A percentile compares a stretch with the other conserved stretches of the same genome.
Evolutionary conservation across 257 asterid genomes (phyloP).

Genomic region (Solanum lycopersicoides): DNA sequence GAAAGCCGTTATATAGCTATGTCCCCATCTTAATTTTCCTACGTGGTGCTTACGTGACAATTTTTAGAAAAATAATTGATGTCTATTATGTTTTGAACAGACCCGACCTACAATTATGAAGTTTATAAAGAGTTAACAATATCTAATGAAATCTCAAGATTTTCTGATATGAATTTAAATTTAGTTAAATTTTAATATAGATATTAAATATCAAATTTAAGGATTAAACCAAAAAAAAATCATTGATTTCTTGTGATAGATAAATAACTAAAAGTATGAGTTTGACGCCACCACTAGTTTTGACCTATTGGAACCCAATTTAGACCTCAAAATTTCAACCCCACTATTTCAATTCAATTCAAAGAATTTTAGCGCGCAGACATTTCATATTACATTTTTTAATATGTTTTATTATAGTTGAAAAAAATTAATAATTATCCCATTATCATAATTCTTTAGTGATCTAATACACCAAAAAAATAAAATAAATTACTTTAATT

Average conservation of each 20-base stretch:
- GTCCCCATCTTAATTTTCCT: too few species aligned
- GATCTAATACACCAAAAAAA: background rate
- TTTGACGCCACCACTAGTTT: conserved; percentile 8
- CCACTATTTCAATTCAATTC: background rate
- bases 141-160: rapidly evolving
- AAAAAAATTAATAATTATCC: background rate
- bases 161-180: rapidly evolving
- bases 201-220: rapidly evolving
- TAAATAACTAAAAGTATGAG: background rate
- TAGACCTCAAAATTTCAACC: background rate
- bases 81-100: too few species aligned
- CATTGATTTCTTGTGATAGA: background rate
- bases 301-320: conserved; percentile 8
- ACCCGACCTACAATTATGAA: too few species aligned
- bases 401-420: background rate
- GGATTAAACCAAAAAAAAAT: background rate
- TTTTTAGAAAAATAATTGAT: too few species aligned
- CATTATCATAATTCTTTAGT: background rate
- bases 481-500: background rate
- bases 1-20: too few species aligned
- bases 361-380: background rate
- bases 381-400: background rate
- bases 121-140: too few species aligned
- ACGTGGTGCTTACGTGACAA: too few species aligned
- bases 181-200: too few species aligned